Percentiles rank a stretch among this genome's conserved stretches.
These are phyloP conservation scores for Trichoderma endophyticum DNA, from an alignment of 2,329 filamentous ascomycete species.

Conservation along the genomic window DNA sequence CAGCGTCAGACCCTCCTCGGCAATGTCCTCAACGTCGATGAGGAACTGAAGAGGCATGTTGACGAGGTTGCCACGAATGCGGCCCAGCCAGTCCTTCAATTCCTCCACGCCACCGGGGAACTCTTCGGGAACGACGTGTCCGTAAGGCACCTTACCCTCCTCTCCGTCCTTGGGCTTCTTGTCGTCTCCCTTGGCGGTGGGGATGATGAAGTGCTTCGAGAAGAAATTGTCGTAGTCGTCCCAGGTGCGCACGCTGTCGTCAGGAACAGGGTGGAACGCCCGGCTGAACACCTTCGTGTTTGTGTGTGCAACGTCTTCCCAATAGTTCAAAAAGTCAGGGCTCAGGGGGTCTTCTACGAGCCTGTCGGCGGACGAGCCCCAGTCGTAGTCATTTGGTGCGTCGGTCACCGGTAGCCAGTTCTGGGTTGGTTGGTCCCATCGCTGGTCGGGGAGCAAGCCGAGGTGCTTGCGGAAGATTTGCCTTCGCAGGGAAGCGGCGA, in stretches of 20 bases:
- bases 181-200: conserved; percentile 47
- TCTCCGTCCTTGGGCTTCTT: conserved; percentile 33
- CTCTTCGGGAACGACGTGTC: conserved; percentile 80
- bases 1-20: conserved; percentile 71
- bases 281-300: conserved; percentile 81
- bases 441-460: conserved; percentile 74
- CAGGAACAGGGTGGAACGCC: conserved; percentile 77
- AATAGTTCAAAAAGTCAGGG: conserved; percentile 65
- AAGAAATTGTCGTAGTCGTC: conserved; percentile 72
- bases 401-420: conserved; percentile 76
- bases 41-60: conserved; percentile 92
- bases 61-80: conserved; percentile 68
- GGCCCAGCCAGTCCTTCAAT: conserved; percentile 66
- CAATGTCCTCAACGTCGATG: conserved; percentile 77
- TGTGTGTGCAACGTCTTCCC: conserved; percentile 66
- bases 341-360: conserved; percentile 73
- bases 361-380: conserved; percentile 62
- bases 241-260: conserved; percentile 67
- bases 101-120: conserved; percentile 71
- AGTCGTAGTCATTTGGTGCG: conserved; percentile 70
- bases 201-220: conserved; percentile 60
- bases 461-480: conserved; percentile 91
- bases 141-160: conserved; percentile 68
- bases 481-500: conserved; percentile 76
- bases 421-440: conserved; percentile 60